phyloP scores from a whole-genome alignment of 169 alveolate species.

The Plasmodium knowlesi region DNA sequence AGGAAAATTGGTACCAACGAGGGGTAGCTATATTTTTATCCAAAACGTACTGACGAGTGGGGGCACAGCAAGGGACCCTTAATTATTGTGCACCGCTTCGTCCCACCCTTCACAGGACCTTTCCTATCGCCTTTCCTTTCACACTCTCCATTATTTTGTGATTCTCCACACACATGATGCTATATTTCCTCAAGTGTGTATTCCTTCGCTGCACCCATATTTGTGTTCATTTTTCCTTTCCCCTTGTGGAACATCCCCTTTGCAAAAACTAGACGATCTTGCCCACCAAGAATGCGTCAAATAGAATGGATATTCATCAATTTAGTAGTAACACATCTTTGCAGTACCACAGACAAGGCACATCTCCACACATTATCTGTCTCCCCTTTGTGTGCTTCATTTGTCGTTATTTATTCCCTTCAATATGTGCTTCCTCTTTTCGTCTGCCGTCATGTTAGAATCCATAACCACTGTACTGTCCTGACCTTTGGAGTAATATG shows the following conservation, averaged over 20 bases:
- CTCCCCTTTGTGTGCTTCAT: neutral
- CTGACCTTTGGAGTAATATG: slow-evolving; percentile 18
- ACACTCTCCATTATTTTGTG: neutral
- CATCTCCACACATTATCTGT: neutral
- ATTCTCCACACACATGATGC: neutral
- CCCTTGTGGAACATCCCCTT: neutral
- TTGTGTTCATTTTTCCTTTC: neutral
- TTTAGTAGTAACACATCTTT: neutral
- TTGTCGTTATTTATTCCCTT: slow-evolving; percentile 32
- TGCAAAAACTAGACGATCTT: neutral
- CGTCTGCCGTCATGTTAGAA: slow-evolving; percentile 46
- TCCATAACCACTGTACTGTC: neutral
- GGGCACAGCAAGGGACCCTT: neutral
- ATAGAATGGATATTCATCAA: neutral
- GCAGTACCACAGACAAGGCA: neutral
- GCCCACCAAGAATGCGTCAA: neutral
- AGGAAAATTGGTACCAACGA: slow-evolving; percentile 87
- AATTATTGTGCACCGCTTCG: neutral
- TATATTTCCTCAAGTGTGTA: neutral
- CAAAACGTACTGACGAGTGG: slow-evolving; percentile 36
- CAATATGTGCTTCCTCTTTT: slow-evolving; percentile 20
- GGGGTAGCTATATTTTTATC: slow-evolving; percentile 85
- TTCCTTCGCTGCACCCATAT: neutral
- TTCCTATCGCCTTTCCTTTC: neutral
- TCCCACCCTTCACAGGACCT: neutral